A percentile compares a stretch with the other conserved stretches of the same genome.
These are phyloP conservation scores for Tanacetum coccineum DNA, from an alignment of 129 eudicot genomes.

Conservation along the genomic window DNA sequence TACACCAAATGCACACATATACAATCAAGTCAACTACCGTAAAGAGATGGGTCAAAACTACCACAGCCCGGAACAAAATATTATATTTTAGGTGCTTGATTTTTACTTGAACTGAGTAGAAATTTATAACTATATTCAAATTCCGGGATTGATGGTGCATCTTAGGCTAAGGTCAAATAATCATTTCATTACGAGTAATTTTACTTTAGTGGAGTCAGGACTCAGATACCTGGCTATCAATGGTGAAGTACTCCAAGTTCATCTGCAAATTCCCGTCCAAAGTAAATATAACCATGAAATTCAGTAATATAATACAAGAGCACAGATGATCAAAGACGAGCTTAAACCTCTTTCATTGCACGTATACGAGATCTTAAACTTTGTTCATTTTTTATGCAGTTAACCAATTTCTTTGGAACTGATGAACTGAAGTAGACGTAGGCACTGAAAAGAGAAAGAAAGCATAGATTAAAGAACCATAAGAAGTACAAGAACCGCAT, in stretches of 20 bases:
- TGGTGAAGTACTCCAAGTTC: background rate
- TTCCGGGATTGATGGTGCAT: too few relatives aligned
- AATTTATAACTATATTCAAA: too few relatives aligned
- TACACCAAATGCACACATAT: background rate
- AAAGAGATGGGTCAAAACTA: constrained; percentile 14
- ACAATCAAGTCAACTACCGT: constrained; percentile 1
- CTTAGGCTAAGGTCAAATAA: too few relatives aligned
- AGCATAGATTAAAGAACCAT: constrained; percentile 14
- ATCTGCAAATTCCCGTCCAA: background rate
- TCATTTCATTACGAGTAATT: background rate
- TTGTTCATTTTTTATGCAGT: constrained; percentile 64
- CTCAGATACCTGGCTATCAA: background rate
- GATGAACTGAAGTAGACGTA: constrained; percentile 90
- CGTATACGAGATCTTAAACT: constrained; percentile 74
- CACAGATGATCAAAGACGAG: background rate
- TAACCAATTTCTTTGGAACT: constrained; percentile 61
- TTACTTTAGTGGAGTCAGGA: constrained; percentile 1
- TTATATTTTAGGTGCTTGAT: too few relatives aligned
- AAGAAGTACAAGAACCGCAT: constrained; percentile 3
- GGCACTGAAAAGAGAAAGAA: constrained; percentile 56
- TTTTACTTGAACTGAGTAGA: background rate
- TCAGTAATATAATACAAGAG: constrained; percentile 12
- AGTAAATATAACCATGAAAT: background rate
- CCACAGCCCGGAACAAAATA: background rate
- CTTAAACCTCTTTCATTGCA: constrained; percentile 82